These are phyloP conservation scores for Plasmodium fragile DNA, from an alignment of 169 alveolate genomes.

Conservation along the genomic window DNA sequence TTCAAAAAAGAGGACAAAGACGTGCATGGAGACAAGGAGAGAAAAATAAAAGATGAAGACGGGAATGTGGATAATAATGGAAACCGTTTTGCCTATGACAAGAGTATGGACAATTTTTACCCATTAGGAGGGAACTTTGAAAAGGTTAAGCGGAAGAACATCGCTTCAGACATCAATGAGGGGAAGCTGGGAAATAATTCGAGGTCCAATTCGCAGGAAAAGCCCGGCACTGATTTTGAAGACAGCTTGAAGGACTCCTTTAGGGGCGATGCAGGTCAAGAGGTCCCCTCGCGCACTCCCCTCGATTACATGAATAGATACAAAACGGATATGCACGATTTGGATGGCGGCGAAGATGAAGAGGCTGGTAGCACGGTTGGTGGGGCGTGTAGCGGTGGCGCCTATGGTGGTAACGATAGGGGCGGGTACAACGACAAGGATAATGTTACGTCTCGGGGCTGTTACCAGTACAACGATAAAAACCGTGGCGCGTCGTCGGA, in stretches of 20 bases:
- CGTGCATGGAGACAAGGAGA: neutral
- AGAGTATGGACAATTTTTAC: neutral
- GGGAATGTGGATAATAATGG: neutral
- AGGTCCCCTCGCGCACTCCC: neutral
- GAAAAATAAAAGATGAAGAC: neutral
- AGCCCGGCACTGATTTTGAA: neutral
- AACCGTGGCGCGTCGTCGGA: neutral
- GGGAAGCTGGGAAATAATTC: neutral
- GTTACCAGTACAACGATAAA: neutral
- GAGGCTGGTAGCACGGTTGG: neutral
- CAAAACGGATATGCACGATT: neutral
- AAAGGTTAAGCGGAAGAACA: neutral
- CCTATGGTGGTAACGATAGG: neutral
- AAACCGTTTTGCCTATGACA: neutral
- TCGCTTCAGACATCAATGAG: neutral
- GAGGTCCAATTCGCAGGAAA: neutral
- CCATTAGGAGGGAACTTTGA: neutral
- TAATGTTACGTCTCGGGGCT: neutral
- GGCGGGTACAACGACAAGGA: neutral
- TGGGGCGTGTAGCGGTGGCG: neutral
- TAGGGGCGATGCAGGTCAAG: neutral
- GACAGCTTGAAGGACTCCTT: neutral
- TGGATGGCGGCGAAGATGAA: neutral
- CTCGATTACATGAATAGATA: neutral
- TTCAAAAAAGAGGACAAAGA: constrained; percentile 47